Base-by-base conservation (phyloP, 352 stramenopile species). In the Peronospora tabacina region DNA sequence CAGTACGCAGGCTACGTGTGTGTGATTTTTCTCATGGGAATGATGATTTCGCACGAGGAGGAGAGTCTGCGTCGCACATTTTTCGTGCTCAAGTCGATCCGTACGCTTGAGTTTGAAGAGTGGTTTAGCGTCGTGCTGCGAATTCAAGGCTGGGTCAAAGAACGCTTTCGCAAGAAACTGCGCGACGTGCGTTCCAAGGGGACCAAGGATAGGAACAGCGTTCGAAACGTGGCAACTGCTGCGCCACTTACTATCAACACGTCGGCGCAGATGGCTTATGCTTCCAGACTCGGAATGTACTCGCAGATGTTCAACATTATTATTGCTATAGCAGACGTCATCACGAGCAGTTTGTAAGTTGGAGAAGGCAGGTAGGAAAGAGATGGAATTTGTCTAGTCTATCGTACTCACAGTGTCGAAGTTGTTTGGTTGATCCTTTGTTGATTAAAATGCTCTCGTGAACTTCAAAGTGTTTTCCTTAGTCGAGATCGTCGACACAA, bases 11-110 rank as follows among this genome's bases (percentile, higher is more conserved):
- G 76, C 33, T 88, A 82, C 49, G 63, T 90, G 35, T 39, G 60
- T 7, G 74, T 85, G 15, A 83, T 86, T 40, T 68, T 87, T 28
- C 22, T 86, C 11, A 68, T 90, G 57, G 76, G 79, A 5, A 90
- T 90, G 79, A 87, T 90, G 76, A 90, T 90, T 55, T 85, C 70
- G 42, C 68, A 90, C 60, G 79, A 90, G 34, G 79, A 90, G 61
- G 79, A 90, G 52, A 75, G 69, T 61, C 42, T 90, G 32, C 79
- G 79, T 17, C 76, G 79, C 32, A 68, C 67, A 29, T 90, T 90
- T 48, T 90, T 90, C 54, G 72, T 90, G 48, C 79, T 87, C 59
- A 87, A 87, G 58, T 85, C 70, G 8, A 83, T 90, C 45, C 74
- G 79, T 9, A 85, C 72, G 26, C 68, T 87, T 37, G 79, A 90